Conservation (phyloP, 2,329 filamentous ascomycete genomes). For the Fragosphaeria purpurea region DNA sequence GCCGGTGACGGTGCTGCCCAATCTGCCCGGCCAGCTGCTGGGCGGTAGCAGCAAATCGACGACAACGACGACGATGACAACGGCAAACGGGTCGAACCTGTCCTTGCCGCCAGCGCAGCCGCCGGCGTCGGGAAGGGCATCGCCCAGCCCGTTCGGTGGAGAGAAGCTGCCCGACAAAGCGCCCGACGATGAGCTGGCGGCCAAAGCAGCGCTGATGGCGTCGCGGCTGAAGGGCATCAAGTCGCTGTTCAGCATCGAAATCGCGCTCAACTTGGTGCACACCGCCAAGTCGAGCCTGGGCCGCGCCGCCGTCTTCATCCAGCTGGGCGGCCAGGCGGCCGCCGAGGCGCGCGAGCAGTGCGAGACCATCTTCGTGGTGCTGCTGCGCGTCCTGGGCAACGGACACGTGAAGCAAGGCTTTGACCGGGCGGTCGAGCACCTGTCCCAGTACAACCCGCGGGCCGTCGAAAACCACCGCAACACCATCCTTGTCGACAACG, state of each 20-base stretch:
- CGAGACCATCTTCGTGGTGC: slow-evolving; percentile 72
- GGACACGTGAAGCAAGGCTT: slow-evolving; percentile 89
- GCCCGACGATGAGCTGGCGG: slow-evolving; percentile 83
- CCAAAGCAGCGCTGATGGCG: slow-evolving; percentile 96
- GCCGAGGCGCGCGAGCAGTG: slow-evolving; percentile 82
- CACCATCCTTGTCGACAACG: slow-evolving; percentile 49
- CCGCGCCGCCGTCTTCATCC: slow-evolving; percentile 71
- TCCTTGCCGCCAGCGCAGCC: neutral
- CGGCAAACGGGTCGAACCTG: neutral
- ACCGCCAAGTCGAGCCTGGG: slow-evolving; percentile 80
- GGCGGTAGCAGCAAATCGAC: slow-evolving; percentile 25
- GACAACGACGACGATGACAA: no score
- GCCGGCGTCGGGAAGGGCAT: slow-evolving; percentile 2
- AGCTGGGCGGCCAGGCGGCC: slow-evolving; percentile 68
- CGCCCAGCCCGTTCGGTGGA: neutral
- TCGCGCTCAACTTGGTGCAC: slow-evolving; percentile 83
- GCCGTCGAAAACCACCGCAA: slow-evolving; percentile 63
- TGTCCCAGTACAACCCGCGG: slow-evolving; percentile 83
- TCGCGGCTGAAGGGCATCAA: slow-evolving; percentile 89
- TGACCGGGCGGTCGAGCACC: slow-evolving; percentile 80
- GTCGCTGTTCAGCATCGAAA: slow-evolving; percentile 90
- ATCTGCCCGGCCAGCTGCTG: slow-evolving; percentile 50
- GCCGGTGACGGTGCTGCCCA: slow-evolving; percentile 83
- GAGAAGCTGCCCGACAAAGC: slow-evolving; percentile 34
- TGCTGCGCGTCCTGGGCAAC: slow-evolving; percentile 76